These are phyloP conservation scores for Cordyceps tenuipes DNA, from an alignment of 2,329 filamentous ascomycete species.

Conservation along the genomic window DNA sequence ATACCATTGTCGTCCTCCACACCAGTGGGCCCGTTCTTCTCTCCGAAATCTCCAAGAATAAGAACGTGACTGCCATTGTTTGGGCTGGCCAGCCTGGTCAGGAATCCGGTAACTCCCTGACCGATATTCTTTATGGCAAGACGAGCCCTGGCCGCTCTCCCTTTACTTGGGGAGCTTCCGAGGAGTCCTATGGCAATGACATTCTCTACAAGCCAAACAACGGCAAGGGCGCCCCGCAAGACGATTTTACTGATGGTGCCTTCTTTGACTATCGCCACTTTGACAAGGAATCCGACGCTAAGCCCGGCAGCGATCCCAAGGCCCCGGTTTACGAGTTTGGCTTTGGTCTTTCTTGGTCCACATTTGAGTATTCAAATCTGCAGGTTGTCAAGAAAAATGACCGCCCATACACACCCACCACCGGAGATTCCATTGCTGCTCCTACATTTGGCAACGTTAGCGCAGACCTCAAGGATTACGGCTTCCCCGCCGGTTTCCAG, in stretches of 20 bases:
- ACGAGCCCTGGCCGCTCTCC: constrained; percentile 71
- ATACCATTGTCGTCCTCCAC: constrained; percentile 90
- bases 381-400: constrained; percentile 43
- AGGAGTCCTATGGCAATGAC: constrained; percentile 59
- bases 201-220: constrained; percentile 64
- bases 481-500: constrained; percentile 54
- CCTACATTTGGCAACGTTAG: constrained; percentile 57
- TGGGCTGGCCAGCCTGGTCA: constrained; percentile 79
- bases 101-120: constrained; percentile 71
- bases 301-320: constrained; percentile 31
- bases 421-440: constrained; percentile 53
- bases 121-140: constrained; percentile 75
- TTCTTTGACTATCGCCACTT: constrained; percentile 68
- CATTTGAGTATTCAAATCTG: constrained; percentile 65
- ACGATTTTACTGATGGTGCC: constrained; percentile 66
- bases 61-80: constrained; percentile 75
- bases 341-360: constrained; percentile 72
- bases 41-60: constrained; percentile 63
- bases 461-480: constrained; percentile 54
- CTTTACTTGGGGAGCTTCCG: constrained; percentile 68
- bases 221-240: constrained; percentile 56
- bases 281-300: constrained; percentile 44
- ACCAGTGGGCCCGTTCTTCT: constrained; percentile 73
- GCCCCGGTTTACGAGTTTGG: constrained; percentile 75
- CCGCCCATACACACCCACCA: constrained; percentile 48